Percentiles rank a stretch among this genome's conserved stretches.
These are phyloP conservation scores for Nymphaea colorata DNA, from an alignment of 164 flowering plant genomes.

Conservation along the genomic window DNA sequence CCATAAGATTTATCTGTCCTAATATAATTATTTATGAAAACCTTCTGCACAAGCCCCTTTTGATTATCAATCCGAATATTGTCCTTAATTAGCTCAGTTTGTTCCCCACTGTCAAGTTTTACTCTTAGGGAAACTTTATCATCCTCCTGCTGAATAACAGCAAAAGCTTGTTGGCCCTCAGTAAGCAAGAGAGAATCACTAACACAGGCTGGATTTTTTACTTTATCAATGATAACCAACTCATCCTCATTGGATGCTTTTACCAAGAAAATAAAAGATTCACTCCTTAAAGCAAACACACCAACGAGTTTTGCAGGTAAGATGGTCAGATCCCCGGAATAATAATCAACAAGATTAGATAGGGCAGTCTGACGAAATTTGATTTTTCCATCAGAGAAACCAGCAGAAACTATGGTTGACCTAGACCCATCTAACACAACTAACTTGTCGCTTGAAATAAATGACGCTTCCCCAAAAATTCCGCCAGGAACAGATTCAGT, in stretches of 20 bases:
- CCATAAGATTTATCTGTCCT: conserved; percentile 81
- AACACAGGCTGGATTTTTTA: conserved; percentile 30
- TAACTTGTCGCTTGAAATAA: conserved; percentile 41
- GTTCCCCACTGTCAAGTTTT: conserved; percentile 48
- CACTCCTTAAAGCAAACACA: conserved; percentile 38
- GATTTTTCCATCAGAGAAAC: conserved; percentile 36
- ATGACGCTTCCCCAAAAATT: conserved; percentile 46
- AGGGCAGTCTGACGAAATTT: conserved; percentile 35
- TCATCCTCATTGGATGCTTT: conserved; percentile 33
- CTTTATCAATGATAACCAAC: conserved; percentile 52
- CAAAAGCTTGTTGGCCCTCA: conserved; percentile 68
- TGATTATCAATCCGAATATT: conserved; percentile 45
- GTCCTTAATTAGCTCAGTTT: conserved; percentile 47
- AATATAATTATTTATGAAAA: conserved; percentile 77
- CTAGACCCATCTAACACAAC: conserved; percentile 56
- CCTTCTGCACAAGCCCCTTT: conserved; percentile 58
- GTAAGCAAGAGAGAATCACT: conserved; percentile 61
- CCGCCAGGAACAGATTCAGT: conserved; percentile 46
- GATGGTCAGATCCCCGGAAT: conserved; percentile 39
- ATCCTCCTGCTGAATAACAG: conserved; percentile 40
- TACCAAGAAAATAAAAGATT: conserved; percentile 23
- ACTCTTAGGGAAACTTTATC: conserved; percentile 46
- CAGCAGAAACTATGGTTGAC: conserved; percentile 36
- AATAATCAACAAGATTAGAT: conserved; percentile 42
- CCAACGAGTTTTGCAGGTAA: conserved; percentile 45